These are phyloP conservation scores for Stephanodiscus triporus DNA, from an alignment of 108 stramenopile species.

Conservation along the genomic window DNA sequence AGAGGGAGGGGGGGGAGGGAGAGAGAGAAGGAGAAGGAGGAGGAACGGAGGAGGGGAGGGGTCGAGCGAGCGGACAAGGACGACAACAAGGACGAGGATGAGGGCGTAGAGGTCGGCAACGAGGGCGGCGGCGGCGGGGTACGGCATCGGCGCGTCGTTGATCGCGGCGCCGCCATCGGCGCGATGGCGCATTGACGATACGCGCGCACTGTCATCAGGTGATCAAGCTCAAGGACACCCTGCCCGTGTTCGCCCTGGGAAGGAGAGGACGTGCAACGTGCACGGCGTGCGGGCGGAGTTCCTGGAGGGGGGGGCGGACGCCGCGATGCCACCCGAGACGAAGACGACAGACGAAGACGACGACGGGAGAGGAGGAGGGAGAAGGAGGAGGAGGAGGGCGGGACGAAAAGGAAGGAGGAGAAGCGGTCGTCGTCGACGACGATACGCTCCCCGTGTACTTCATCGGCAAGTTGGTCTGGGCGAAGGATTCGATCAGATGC, in stretches of 20 bases:
- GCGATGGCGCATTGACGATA: slow-evolving; percentile 70
- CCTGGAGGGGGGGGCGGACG: slow-evolving; percentile 56
- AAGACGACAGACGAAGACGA: too few species aligned
- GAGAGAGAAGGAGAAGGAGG: not conserved
- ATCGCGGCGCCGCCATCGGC: slow-evolving; percentile 77
- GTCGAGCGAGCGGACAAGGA: not conserved
- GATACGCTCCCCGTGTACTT: slow-evolving; percentile 77
- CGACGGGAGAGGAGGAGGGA: too few species aligned
- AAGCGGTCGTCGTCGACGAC: too few species aligned
- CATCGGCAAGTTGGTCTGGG: slow-evolving; percentile 95
- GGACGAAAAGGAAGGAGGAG: slow-evolving; percentile 7
- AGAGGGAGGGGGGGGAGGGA: slow-evolving; percentile 1
- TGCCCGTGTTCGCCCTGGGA: slow-evolving; percentile 73
- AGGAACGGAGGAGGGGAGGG: not conserved
- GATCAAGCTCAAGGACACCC: slow-evolving; percentile 76
- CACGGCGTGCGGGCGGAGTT: slow-evolving; percentile 92
- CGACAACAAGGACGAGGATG: slow-evolving; percentile 2
- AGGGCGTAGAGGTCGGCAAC: not conserved
- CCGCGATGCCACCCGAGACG: not conserved
- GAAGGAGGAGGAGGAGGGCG: slow-evolving; percentile 12
- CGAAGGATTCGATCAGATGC: slow-evolving; percentile 90
- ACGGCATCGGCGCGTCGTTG: slow-evolving; percentile 66
- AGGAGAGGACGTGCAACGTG: slow-evolving; percentile 92
- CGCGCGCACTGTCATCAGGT: slow-evolving; percentile 87
- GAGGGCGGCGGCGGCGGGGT: slow-evolving; percentile 14